These are phyloP conservation scores for Diaporthe velutina DNA, from an alignment of 2,329 filamentous ascomycete genomes.

Conservation along the genomic window DNA sequence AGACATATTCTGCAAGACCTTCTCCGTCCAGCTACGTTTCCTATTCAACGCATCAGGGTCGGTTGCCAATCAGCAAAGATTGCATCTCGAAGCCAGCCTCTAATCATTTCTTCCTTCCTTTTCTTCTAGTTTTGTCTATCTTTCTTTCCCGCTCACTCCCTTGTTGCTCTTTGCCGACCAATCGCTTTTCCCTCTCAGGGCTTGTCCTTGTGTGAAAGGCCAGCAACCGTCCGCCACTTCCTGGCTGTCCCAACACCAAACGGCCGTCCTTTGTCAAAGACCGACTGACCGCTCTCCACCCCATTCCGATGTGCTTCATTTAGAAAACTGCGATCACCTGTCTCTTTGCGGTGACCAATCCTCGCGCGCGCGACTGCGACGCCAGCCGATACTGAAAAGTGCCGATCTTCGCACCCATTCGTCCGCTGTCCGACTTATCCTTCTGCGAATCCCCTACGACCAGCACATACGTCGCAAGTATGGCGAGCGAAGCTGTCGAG, in stretches of 20 bases:
- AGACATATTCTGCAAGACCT: constrained; percentile 15
- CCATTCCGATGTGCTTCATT: constrained; percentile 21
- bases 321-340: constrained; percentile 16
- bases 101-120: constrained; percentile 3
- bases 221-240: not conserved
- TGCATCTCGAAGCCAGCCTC: not conserved
- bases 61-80: not conserved
- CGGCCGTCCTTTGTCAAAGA: constrained; percentile 21
- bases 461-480: constrained; percentile 35
- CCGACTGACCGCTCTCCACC: constrained; percentile 2
- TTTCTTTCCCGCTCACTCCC: not conserved
- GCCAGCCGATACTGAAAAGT: not conserved
- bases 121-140: not conserved
- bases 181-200: not conserved
- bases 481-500: constrained; percentile 38
- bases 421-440: constrained; percentile 6
- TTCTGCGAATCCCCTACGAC: constrained; percentile 5
- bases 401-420: constrained; percentile 11
- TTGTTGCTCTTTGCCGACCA: not conserved
- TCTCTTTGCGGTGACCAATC: constrained; percentile 3
- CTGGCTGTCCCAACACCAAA: constrained; percentile 2
- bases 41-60: not conserved
- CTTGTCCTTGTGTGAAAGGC: constrained; percentile 6
- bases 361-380: constrained; percentile 8
- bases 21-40: not conserved